Conservation (phyloP, 208 protist genomes). For the Trypanosoma cruzi region DNA sequence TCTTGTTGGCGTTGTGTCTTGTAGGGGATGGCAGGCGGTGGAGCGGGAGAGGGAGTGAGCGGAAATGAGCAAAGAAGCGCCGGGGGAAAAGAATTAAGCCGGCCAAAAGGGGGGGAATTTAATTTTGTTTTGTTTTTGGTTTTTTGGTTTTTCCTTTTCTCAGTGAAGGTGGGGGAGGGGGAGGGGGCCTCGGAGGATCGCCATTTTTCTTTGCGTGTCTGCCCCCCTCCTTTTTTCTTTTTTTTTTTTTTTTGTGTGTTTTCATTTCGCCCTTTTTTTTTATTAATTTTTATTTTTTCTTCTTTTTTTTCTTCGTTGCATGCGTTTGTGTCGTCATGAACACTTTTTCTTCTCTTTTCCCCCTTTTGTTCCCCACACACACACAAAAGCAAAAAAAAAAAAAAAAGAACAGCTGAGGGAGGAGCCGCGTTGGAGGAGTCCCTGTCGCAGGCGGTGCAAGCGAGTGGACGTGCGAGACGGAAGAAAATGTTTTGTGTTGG, state of each 20-base stretch:
- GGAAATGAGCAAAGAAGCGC: neutral
- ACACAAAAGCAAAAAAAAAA: neutral
- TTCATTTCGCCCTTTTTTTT: constrained; percentile 5
- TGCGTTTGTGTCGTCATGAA: constrained; percentile 6
- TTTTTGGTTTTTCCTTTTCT: neutral
- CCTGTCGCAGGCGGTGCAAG: too few species aligned
- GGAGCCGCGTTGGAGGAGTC: too few species aligned
- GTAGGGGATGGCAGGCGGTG: neutral
- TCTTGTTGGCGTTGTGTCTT: too few species aligned
- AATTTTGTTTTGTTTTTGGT: neutral
- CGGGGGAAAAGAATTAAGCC: neutral
- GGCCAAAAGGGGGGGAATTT: neutral
- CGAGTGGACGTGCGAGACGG: neutral
- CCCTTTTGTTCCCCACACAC: neutral
- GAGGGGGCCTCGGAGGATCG: neutral
- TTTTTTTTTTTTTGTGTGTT: constrained; percentile 22
- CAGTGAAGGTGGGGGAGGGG: neutral
- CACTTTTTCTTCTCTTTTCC: constrained; percentile 12
- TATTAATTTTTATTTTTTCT: constrained; percentile 1
- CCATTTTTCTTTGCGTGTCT: constrained; percentile 3
- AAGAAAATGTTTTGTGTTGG: constrained; percentile 20
- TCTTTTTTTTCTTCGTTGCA: constrained; percentile 2
- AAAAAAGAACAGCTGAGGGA: too few species aligned
- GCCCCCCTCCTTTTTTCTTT: neutral
- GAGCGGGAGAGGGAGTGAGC: neutral